These are phyloP conservation scores for Linum tenue DNA, from an alignment of 345 rosid genomes.

Conservation along the genomic window DNA sequence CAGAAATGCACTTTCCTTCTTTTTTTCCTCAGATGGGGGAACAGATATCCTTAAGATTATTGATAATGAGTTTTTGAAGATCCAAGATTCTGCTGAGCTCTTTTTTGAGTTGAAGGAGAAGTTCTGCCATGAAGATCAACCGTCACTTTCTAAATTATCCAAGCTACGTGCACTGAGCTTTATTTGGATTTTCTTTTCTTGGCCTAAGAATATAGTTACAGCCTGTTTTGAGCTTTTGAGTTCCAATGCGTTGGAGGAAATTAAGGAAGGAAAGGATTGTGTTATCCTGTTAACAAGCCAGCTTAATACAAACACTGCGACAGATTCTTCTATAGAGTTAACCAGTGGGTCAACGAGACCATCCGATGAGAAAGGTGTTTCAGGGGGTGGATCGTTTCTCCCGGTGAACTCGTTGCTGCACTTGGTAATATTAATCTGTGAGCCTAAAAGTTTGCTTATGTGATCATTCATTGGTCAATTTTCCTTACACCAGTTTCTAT, in stretches of 20 bases:
- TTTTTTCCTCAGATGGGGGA: constrained; percentile 46
- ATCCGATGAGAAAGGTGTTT: constrained; percentile 24
- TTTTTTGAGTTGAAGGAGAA: constrained; percentile 58
- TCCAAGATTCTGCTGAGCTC: constrained; percentile 38
- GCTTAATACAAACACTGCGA: constrained; percentile 28
- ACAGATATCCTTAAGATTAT: constrained; percentile 45
- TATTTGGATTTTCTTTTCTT: constrained; percentile 51
- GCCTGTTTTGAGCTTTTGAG: constrained; percentile 68
- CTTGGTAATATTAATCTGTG: constrained; percentile 44
- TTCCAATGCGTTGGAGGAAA: constrained; percentile 41
- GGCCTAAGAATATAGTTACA: constrained; percentile 56
- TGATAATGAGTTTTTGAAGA: constrained; percentile 42
- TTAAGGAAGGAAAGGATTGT: constrained; percentile 51
- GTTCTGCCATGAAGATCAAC: constrained; percentile 42
- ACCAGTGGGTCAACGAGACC: constrained; percentile 8
- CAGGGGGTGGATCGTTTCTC: constrained; percentile 27
- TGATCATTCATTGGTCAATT: neutral
- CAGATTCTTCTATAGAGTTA: constrained; percentile 18
- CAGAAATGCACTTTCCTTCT: constrained; percentile 56
- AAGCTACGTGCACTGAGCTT: constrained; percentile 51
- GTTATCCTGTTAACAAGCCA: constrained; percentile 45
- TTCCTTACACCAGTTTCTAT: neutral
- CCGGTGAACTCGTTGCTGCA: constrained; percentile 54
- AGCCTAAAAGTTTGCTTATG: neutral
- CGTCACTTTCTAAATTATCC: constrained; percentile 44